Conservation (phyloP, 2,329 filamentous ascomycete species). For the Falciphora oryzae region DNA sequence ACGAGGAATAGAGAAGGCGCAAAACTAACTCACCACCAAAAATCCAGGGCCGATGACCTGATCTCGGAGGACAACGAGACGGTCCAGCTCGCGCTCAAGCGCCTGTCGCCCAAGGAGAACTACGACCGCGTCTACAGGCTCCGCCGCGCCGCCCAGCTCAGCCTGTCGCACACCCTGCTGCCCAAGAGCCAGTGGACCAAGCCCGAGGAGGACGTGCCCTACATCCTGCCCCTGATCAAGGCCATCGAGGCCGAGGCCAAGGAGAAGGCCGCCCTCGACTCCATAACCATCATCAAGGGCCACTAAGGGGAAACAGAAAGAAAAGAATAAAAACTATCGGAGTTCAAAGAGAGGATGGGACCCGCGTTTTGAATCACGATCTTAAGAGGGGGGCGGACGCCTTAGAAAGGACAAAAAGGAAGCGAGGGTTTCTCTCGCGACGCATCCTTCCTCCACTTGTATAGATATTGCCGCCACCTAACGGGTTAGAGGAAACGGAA, state of each 20-base stretch:
- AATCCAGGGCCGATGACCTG: slow-evolving; percentile 79
- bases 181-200: slow-evolving; percentile 58
- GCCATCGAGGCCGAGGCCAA: slow-evolving; percentile 40
- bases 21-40: neutral
- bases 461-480: neutral
- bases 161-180: slow-evolving; percentile 57
- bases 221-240: slow-evolving; percentile 48
- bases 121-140: slow-evolving; percentile 98
- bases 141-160: slow-evolving; percentile 83
- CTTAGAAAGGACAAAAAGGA: too few species aligned
- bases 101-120: slow-evolving; percentile 80
- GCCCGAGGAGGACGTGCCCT: slow-evolving; percentile 48
- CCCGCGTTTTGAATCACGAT: neutral
- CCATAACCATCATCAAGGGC: slow-evolving; percentile 44
- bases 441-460: neutral
- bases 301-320: slow-evolving; percentile 25
- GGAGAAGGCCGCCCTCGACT: slow-evolving; percentile 49
- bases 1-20: neutral
- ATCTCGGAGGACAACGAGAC: slow-evolving; percentile 87
- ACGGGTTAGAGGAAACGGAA: neutral
- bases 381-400: neutral
- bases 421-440: neutral
- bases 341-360: neutral
- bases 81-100: slow-evolving; percentile 83
- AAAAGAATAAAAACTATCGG: neutral